Percentiles rank a stretch among this genome's conserved stretches.
Evolutionary conservation across 2,329 filamentous ascomycete species (phyloP).

Genomic region (Diaporthe amygdali): DNA sequence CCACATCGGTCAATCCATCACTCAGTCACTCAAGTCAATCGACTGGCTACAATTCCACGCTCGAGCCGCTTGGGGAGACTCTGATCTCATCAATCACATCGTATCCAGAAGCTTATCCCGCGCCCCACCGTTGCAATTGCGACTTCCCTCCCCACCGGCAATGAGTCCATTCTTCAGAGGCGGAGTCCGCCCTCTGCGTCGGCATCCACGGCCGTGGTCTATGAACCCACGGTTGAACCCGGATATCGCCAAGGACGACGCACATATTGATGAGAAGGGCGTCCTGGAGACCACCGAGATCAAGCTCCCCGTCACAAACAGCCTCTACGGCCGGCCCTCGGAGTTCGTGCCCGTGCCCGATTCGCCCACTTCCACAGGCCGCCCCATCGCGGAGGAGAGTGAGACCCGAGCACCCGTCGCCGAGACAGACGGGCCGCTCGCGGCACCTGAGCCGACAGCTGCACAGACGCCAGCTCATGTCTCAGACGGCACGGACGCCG

Average conservation of each 20-base stretch:
- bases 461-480: background rate
- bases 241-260: slow-evolving; percentile 9
- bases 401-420: background rate
- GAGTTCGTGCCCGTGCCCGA: background rate
- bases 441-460: background rate
- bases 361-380: background rate
- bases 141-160: background rate
- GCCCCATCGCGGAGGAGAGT: background rate
- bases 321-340: slow-evolving; percentile 14
- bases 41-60: background rate
- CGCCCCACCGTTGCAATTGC: background rate
- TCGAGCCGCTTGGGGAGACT: background rate
- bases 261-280: slow-evolving; percentile 8
- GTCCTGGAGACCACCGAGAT: slow-evolving; percentile 4
- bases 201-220: slow-evolving; percentile 23
- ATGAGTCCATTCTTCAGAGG: slow-evolving; percentile 27
- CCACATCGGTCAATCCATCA: background rate
- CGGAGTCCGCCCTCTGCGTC: slow-evolving; percentile 19
- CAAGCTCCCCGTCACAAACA: slow-evolving; percentile 24
- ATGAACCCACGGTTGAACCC: slow-evolving; percentile 25
- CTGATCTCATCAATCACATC: background rate
- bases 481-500: background rate
- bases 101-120: background rate
- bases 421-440: background rate
- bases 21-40: background rate